Base-by-base conservation (phyloP, 2,329 filamentous ascomycete genomes). In the Paradendryphiella salina region DNA sequence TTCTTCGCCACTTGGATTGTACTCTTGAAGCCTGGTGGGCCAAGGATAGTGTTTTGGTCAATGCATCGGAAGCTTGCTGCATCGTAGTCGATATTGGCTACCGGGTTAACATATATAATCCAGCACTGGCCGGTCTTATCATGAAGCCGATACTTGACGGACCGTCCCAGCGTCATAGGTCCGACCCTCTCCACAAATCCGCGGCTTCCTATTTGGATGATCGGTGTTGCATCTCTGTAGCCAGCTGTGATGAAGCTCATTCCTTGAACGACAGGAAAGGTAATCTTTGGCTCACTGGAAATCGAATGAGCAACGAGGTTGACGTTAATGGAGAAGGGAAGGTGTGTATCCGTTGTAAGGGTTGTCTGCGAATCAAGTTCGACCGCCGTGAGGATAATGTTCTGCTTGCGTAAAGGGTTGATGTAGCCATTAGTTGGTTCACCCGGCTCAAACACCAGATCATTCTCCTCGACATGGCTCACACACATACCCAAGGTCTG, bases 191-290 rank as follows among this genome's bases (percentile, higher is more conserved):
- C 84, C 50, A 80, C 80, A 77, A 93, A 95, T 53, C 86, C 87
- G 1, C 94, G 82, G 1, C 84, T 85, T 17, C 86, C 87, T 6
- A 64, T 71, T 61, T 92, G 85, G 35, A 97, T 80, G 3, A 86
- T 67, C 0, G 93, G 93, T 6, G 84, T 85, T 0, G 84, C 79
- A 23, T 85, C 84, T 46, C 79, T 80, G 73, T 92, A 97, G 14
- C 88, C 72, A 0, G 80, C 92, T 4, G 92, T 96, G 14, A 96
- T 79, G 63, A 91, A 96, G 0, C 84, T 87, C 85, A 95, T 94
- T 9, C 94, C 94, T 67, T 97, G 93, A 0, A 96, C 85, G 6
- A 96, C 69, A 0, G 92, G 91, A 58, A 96, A 90, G 0, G 83
- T 86, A 15, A 97, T 80, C 1, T 81, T 78, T 0, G 87, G 82